Evolutionary conservation across 2,329 filamentous ascomycete species (phyloP).

Genomic region (Calonectria ilicicola): DNA sequence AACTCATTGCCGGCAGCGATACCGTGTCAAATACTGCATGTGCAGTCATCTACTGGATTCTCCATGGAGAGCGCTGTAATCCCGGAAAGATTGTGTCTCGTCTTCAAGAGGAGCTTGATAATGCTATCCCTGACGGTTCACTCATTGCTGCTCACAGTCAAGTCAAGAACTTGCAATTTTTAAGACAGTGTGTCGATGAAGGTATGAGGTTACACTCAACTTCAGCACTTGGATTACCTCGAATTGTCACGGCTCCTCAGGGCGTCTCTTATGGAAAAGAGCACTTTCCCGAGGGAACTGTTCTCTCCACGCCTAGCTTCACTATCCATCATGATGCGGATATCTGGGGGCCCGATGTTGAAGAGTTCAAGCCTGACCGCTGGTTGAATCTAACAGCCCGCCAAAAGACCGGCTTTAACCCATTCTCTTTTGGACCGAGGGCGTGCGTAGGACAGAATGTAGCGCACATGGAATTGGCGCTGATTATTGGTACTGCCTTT

Average conservation of each 20-base stretch:
- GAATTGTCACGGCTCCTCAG: conserved; percentile 19
- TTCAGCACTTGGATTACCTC: conserved; percentile 25
- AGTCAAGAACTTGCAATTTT: conserved; percentile 23
- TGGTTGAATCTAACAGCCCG: conserved; percentile 17
- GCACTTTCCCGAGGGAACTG: conserved; percentile 28
- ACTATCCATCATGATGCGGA: conserved; percentile 28
- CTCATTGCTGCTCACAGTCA: conserved; percentile 15
- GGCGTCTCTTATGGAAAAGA: conserved; percentile 21
- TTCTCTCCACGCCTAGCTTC: conserved; percentile 24
- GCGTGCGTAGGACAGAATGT: conserved; percentile 29
- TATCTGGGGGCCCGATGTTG: conserved; percentile 22
- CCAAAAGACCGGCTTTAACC: conserved; percentile 28
- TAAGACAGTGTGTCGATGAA: conserved; percentile 27
- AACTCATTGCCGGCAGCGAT: conserved; percentile 31
- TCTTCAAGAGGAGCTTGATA: conserved; percentile 24
- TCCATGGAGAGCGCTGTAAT: conserved; percentile 21
- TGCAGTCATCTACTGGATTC: conserved; percentile 28
- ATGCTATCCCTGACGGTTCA: conserved; percentile 10
- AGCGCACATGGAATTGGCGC: conserved; percentile 26
- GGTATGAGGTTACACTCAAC: conserved; percentile 28
- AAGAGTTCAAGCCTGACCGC: conserved; percentile 26
- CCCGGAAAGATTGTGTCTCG: conserved; percentile 17
- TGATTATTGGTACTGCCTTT: conserved; percentile 23
- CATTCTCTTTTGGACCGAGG: conserved; percentile 26
- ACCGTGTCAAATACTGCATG: conserved; percentile 28